Evolutionary conservation across 495 filamentous ascomycete species (phyloP), one percentile per base, ranked within the genome.

Genomic region (Barbatosphaeria neglecta): DNA sequence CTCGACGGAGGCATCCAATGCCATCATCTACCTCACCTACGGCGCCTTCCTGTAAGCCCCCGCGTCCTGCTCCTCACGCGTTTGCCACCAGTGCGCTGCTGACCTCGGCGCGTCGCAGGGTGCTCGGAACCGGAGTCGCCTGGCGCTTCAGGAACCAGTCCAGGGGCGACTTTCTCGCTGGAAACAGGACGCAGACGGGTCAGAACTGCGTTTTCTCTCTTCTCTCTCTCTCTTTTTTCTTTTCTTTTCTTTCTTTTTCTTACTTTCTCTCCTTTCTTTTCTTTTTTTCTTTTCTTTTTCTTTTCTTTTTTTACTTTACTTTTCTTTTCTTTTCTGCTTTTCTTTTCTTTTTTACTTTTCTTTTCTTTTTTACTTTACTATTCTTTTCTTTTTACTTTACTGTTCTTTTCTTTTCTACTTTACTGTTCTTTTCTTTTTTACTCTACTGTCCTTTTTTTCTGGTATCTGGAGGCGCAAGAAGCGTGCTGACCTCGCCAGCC

Each of bases 161-260:
- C 40, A 87, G 86, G 61, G 66, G 67, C 22, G 73, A 86, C 46
- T 88, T 77, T 51, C 69, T 88, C 17, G 67, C 83, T 18, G 73
- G 78, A 56, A 86, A 84, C 63, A 68, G 82, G 48, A 84, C 82
- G 62, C 84, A 88, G 65, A 84, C 77, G 60, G 84, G 84, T 87
- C 58, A 79, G 78, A 60, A 61, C 41, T 19, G 17, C 20, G 47
- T 37, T 20, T 38, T 22, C 42, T 42, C 18, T 3, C 18, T 37
- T 6, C 33, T 13, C 33, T 16, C 39, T 19, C 19, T 27, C 20
- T 33, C 22, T 44, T 50, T 43, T 45, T 41, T 22, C 23, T 17
- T 49, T 16, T 39, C 42, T 22, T 19, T 49, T 37, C 23, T 38
- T 22, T 43, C 44, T 37, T 3, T 37, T 37, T 6, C 33, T 13